phyloP scores from a whole-genome alignment of 169 alveolate species.

The Plasmodium cynomolgi region DNA sequence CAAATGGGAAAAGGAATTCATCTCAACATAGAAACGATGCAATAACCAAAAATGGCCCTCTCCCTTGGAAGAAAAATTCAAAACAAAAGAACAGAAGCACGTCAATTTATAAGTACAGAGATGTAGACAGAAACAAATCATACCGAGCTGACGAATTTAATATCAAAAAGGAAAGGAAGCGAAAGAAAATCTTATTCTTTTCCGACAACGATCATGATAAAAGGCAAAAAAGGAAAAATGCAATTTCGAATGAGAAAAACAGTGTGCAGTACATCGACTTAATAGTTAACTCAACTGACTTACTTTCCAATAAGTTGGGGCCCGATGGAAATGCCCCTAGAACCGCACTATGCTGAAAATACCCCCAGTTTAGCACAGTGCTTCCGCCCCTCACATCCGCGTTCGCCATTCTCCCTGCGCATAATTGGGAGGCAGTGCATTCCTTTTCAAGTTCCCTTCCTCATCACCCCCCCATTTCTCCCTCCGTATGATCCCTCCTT shows the following conservation, averaged over 20 bases:
- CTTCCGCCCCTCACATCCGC: background rate
- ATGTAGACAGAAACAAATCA: background rate
- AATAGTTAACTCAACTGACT: background rate
- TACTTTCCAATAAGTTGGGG: background rate
- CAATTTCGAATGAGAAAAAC: background rate
- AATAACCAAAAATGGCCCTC: background rate
- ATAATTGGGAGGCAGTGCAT: background rate
- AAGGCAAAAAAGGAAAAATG: conserved; percentile 19
- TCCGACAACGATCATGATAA: conserved; percentile 57
- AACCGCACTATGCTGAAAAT: background rate
- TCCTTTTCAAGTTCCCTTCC: background rate
- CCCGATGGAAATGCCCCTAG: background rate
- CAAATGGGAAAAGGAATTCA: background rate
- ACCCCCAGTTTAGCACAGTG: background rate
- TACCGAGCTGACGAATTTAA: conserved; percentile 34
- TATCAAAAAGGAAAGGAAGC: conserved; percentile 23
- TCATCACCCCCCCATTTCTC: background rate
- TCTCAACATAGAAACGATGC: background rate
- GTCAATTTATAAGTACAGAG: background rate
- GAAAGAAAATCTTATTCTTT: conserved; percentile 41
- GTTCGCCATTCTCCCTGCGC: background rate
- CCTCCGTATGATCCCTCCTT: background rate
- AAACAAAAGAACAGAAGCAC: background rate
- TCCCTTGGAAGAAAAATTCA: background rate
- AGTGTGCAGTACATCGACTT: background rate